Evolutionary conservation across 129 eudicot genomes (phyloP), one percentile per base, ranked within the genome.

Genomic region (Artemisia tridentata): DNA sequence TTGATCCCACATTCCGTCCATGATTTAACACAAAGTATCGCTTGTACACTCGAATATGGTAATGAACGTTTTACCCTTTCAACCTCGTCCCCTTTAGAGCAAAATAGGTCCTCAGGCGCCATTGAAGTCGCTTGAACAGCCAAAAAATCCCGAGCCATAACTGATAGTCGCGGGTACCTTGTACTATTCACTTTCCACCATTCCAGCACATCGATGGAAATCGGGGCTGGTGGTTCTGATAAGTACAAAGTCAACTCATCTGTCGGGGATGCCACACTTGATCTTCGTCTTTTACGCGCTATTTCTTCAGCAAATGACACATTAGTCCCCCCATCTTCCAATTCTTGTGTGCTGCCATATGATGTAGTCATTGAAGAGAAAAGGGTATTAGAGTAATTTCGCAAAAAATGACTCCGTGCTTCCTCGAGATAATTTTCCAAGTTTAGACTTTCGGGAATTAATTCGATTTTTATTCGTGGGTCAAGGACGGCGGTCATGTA

Each of bases 241-340:
- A 89, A 78, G 81, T 92, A 92, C 47, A 89, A 96, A 1, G 95
- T 85, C 20, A 92, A 81, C 80, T 92, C 98, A 58, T 92, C 98
- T 6, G 92, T 82, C 49, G 88, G 78, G 3, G 84, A 71, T 49
- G 80, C 79, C 88, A 87, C 82, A 80, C 88, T 82, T 1, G 84
- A 90, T 76, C 96, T 78, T 43, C 98, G 83, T 75, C 86, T 82
- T 72, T 92, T 92, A 20, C 96, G 95, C 17, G 98, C 98, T 7
- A 92, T 92, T 72, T 92, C 98, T 75, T 92, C 98, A 7, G 98
- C 98, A 80, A 92, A 92, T 45, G 98, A 92, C 71, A 86, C 88
- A 14, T 25, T 77, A 2, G 63, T 70, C 17, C 92, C 90, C 23
- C 88, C 89, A 31, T 89, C 95, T 11, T 85, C 88, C 19, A 74